Evolutionary conservation across 2,329 filamentous ascomycete species (phyloP).

Genomic region (Cordyceps militaris): DNA sequence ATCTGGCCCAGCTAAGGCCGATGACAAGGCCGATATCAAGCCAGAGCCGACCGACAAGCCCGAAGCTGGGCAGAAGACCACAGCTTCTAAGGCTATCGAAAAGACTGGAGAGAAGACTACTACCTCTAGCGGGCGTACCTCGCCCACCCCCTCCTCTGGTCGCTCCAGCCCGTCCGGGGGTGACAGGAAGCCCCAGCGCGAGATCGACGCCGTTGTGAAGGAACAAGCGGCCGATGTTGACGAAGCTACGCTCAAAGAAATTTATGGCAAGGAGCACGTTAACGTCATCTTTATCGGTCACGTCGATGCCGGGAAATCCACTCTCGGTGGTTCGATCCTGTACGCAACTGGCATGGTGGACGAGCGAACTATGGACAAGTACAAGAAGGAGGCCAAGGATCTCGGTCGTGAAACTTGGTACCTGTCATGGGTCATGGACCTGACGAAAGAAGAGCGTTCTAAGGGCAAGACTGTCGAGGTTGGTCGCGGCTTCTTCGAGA

Average conservation of each 20-base stretch:
- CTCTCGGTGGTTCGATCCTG: constrained; percentile 85
- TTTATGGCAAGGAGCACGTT: constrained; percentile 87
- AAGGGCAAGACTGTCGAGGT: constrained; percentile 99
- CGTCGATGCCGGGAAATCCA: constrained; percentile 97
- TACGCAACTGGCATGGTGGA: constrained; percentile 99
- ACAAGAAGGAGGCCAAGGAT: constrained; percentile 94
- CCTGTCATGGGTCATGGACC: constrained; percentile 93
- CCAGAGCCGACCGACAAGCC: constrained; percentile 42
- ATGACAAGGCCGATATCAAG: constrained; percentile 43
- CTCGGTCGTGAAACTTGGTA: constrained; percentile 97
- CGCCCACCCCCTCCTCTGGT: constrained; percentile 75
- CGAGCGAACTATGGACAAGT: constrained; percentile 95
- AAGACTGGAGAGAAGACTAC: constrained; percentile 67
- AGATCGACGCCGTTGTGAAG: constrained; percentile 76
- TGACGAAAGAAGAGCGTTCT: constrained; percentile 91
- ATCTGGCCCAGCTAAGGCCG: constrained; percentile 31
- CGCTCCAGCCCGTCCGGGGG: constrained; percentile 66
- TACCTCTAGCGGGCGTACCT: constrained; percentile 59
- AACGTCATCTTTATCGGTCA: constrained; percentile 98
- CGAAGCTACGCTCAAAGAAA: constrained; percentile 73
- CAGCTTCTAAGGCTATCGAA: constrained; percentile 82
- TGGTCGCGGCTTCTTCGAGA: constrained; percentile 92
- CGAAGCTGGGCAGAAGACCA: constrained; percentile 74
- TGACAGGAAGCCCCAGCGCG: constrained; percentile 50
- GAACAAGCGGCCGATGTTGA: constrained; percentile 71